These are phyloP conservation scores for Paracorniculantispora psalliotae DNA, from an alignment of 2,329 filamentous ascomycete species.

Conservation along the genomic window DNA sequence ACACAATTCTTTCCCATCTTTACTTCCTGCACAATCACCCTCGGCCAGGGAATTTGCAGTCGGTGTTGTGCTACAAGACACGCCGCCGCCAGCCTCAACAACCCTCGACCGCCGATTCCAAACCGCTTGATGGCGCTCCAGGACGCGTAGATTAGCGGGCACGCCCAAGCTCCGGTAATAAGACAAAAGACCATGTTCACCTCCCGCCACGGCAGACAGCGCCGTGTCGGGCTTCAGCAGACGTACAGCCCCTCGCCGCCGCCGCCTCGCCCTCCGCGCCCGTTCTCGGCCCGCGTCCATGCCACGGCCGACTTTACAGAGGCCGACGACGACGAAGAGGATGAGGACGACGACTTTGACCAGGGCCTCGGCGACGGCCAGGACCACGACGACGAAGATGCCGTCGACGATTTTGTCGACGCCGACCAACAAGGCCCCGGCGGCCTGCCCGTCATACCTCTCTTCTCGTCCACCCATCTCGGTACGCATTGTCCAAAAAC, in stretches of 20 bases:
- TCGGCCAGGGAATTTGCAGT: neutral
- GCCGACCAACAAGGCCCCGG: conserved; percentile 20
- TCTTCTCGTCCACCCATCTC: conserved; percentile 75
- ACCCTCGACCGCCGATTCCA: neutral
- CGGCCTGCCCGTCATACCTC: conserved; percentile 53
- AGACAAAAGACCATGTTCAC: conserved; percentile 37
- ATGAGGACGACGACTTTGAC: conserved; percentile 34
- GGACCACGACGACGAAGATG: conserved; percentile 41
- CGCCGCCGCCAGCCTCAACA: neutral
- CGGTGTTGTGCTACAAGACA: neutral
- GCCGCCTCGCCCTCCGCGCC: conserved; percentile 23
- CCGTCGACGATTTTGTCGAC: conserved; percentile 35
- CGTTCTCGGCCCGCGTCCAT: conserved; percentile 34
- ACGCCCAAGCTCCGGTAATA: neutral
- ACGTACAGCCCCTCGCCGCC: conserved; percentile 28
- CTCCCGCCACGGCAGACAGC: conserved; percentile 31
- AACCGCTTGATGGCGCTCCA: conserved; percentile 7
- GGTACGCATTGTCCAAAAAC: conserved; percentile 42
- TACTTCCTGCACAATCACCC: conserved; percentile 1
- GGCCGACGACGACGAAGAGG: conserved; percentile 51
- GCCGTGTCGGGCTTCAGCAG: conserved; percentile 25
- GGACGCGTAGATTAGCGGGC: conserved; percentile 1
- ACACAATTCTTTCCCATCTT: neutral
- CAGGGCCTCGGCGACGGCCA: conserved; percentile 45
- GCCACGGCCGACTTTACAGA: conserved; percentile 63